These are phyloP conservation scores for Globisporangium echinulatum DNA, from an alignment of 352 stramenopile species.

Conservation along the genomic window DNA sequence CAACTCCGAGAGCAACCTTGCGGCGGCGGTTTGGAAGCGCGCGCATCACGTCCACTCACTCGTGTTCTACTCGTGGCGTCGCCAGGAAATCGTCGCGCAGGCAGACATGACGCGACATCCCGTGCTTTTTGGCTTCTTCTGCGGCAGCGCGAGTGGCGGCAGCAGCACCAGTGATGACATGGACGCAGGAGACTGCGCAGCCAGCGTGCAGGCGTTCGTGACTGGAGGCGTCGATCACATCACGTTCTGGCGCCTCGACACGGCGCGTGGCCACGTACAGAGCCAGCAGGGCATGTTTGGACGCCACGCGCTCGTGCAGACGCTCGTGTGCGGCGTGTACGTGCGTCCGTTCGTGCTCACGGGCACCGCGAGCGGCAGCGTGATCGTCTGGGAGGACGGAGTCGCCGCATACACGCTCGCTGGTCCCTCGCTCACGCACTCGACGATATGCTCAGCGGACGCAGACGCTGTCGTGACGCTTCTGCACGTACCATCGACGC, in stretches of 20 bases:
- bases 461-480: constrained; percentile 27
- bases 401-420: constrained; percentile 40
- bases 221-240: constrained; percentile 65
- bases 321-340: constrained; percentile 31
- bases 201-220: constrained; percentile 27
- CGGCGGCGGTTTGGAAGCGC: constrained; percentile 47
- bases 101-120: constrained; percentile 44
- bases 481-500: constrained; percentile 21
- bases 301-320: constrained; percentile 48
- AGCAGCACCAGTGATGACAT: background rate
- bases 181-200: background rate
- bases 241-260: constrained; percentile 54
- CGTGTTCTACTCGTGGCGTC: constrained; percentile 39
- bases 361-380: constrained; percentile 32
- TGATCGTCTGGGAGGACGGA: constrained; percentile 54
- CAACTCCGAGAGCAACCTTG: constrained; percentile 28
- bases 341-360: constrained; percentile 47
- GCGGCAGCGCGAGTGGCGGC: background rate
- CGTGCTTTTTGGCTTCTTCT: constrained; percentile 56
- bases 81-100: constrained; percentile 18
- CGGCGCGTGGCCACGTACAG: constrained; percentile 35
- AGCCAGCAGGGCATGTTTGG: constrained; percentile 63
- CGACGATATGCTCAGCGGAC: background rate
- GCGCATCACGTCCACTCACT: constrained; percentile 34
- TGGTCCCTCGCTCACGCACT: constrained; percentile 1